Conservation (phyloP, 495 filamentous ascomycete species). For the Aspergillus bridgeri region DNA sequence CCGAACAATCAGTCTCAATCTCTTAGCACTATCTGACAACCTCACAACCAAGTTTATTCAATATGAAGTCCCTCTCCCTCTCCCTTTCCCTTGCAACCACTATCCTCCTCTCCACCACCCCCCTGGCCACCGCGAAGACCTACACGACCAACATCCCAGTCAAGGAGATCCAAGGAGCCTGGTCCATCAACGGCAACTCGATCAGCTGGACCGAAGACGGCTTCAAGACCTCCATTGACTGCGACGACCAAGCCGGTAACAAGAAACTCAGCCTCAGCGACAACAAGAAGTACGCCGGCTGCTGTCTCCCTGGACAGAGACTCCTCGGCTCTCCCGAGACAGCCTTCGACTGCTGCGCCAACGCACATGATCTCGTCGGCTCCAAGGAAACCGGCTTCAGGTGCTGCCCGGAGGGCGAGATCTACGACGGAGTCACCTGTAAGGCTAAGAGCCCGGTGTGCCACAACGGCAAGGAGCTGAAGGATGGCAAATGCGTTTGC, state of each 20-base stretch:
- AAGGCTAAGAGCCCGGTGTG: conserved; percentile 2
- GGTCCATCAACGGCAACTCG: not conserved
- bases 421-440: conserved; percentile 6
- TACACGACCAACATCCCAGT: not conserved
- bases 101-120: not conserved
- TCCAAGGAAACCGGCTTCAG: conserved; percentile 1
- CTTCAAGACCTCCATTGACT: not conserved
- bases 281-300: conserved; percentile 1
- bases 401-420: conserved; percentile 5
- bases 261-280: conserved; percentile 1
- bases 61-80: not conserved
- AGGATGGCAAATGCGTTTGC: conserved; percentile 6
- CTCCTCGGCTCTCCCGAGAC: conserved; percentile 8
- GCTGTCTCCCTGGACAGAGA: conserved; percentile 1
- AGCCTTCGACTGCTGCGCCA: conserved; percentile 10
- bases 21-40: not conserved
- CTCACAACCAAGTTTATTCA: not conserved
- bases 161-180: not conserved
- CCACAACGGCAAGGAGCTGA: conserved; percentile 4
- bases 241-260: not conserved
- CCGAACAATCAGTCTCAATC: not conserved
- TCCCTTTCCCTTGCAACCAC: not conserved
- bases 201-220: not conserved
- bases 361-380: conserved; percentile 6
- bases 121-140: not conserved